Conservation (phyloP, 306 rosid genomes). For the Dalbergia cultrata region DNA sequence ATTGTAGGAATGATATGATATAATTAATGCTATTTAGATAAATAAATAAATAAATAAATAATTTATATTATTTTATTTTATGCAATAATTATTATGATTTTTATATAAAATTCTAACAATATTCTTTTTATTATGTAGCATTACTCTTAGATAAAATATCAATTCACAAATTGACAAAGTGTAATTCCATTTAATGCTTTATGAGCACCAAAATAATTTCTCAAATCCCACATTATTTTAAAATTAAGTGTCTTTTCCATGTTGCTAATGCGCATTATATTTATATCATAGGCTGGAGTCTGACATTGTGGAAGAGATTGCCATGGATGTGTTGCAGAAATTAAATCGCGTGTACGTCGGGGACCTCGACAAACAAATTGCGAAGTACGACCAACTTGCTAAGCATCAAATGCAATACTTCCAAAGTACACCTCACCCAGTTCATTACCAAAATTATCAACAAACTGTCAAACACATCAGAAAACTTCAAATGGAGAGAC, state of each 20-base stretch:
- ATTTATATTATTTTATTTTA: no score
- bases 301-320: slow-evolving; percentile 53
- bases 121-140: no score
- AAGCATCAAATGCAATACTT: slow-evolving; percentile 26
- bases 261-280: neutral
- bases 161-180: no score
- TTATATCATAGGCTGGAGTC: slow-evolving; percentile 34
- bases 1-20: no score
- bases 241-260: neutral
- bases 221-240: no score
- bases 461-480: neutral
- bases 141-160: no score
- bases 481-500: slow-evolving; percentile 30
- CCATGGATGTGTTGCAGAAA: slow-evolving; percentile 41
- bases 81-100: no score
- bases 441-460: neutral
- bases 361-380: slow-evolving; percentile 32
- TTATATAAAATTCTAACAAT: no score
- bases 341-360: slow-evolving; percentile 36
- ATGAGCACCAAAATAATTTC: no score
- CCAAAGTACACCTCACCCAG: neutral
- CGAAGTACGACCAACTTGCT: slow-evolving; percentile 24
- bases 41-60: no score
- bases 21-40: no score
- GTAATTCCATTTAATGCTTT: no score